phyloP scores from a whole-genome alignment of 768 basidiomycete genomes.

The Tylopilus intermedius region DNA sequence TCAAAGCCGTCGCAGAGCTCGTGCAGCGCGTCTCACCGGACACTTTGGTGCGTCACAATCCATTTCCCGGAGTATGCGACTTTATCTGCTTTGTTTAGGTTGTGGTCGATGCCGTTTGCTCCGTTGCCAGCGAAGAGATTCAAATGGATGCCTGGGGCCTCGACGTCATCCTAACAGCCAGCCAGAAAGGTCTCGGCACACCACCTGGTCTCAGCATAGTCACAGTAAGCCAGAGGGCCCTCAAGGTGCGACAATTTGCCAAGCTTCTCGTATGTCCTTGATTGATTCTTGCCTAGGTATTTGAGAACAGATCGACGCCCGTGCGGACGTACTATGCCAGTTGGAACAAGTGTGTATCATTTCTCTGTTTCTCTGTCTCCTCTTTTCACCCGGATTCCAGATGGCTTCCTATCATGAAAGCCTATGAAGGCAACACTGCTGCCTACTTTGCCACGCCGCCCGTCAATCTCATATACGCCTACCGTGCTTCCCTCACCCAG shows the following conservation, averaged over 20 bases:
- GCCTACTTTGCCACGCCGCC: constrained; percentile 96
- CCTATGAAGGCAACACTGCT: constrained; percentile 76
- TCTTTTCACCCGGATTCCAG: constrained; percentile 31
- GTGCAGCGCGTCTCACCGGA: constrained; percentile 77
- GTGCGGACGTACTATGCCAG: constrained; percentile 79
- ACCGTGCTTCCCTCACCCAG: constrained; percentile 69
- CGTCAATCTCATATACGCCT: constrained; percentile 90
- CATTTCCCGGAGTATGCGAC: not conserved
- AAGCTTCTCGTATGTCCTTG: not conserved
- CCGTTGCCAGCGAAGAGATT: constrained; percentile 94
- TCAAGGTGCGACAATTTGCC: constrained; percentile 42
- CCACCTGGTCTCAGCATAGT: constrained; percentile 92
- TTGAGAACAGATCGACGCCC: constrained; percentile 37
- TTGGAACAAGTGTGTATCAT: constrained; percentile 65
- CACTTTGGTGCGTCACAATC: constrained; percentile 54
- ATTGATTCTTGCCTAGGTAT: constrained; percentile 1
- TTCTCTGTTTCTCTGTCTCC: not conserved
- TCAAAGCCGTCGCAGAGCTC: constrained; percentile 66
- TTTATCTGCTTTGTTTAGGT: constrained; percentile 40
- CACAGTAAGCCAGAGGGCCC: constrained; percentile 72
- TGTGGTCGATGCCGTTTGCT: constrained; percentile 90
- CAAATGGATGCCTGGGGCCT: constrained; percentile 90
- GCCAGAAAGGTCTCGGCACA: constrained; percentile 88
- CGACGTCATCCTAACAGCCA: constrained; percentile 82
- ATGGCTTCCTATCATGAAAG: constrained; percentile 92